Conservation (phyloP, 345 rosid species). For the Populus ilicifolia region DNA sequence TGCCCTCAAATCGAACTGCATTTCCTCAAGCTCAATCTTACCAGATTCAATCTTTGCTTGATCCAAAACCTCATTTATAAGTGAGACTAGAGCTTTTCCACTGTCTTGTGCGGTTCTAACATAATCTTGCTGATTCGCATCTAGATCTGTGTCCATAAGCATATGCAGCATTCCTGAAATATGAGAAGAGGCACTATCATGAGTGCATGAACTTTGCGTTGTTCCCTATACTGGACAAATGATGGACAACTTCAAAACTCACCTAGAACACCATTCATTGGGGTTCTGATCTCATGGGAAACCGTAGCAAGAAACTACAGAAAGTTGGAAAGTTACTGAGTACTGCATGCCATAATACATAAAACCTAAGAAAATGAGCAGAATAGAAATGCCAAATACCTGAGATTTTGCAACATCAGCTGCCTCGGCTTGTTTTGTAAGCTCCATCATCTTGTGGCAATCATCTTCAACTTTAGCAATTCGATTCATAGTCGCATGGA, state of each 20-base stretch:
- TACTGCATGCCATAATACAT: not conserved
- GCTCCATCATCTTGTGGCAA: conserved; percentile 64
- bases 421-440: conserved; percentile 76
- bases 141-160: conserved; percentile 87
- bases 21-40: conserved; percentile 89
- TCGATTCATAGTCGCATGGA: conserved; percentile 74
- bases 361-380: conserved; percentile 6
- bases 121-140: conserved; percentile 83
- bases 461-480: conserved; percentile 90
- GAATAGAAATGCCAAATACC: conserved; percentile 39
- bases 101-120: conserved; percentile 91
- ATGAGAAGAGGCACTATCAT: not conserved
- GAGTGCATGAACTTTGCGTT: conserved; percentile 3
- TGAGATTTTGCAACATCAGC: conserved; percentile 98
- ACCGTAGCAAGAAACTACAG: conserved; percentile 97
- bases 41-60: conserved; percentile 97
- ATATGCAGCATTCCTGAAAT: conserved; percentile 82
- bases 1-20: conserved; percentile 70
- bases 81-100: conserved; percentile 85
- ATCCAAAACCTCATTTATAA: conserved; percentile 89
- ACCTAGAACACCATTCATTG: conserved; percentile 99
- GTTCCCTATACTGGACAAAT: not conserved
- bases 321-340: conserved; percentile 16
- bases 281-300: conserved; percentile 98
- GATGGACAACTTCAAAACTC: conserved; percentile 29